Conservation (phyloP, 2,329 filamentous ascomycete species). For the Gremmenia infestans region DNA sequence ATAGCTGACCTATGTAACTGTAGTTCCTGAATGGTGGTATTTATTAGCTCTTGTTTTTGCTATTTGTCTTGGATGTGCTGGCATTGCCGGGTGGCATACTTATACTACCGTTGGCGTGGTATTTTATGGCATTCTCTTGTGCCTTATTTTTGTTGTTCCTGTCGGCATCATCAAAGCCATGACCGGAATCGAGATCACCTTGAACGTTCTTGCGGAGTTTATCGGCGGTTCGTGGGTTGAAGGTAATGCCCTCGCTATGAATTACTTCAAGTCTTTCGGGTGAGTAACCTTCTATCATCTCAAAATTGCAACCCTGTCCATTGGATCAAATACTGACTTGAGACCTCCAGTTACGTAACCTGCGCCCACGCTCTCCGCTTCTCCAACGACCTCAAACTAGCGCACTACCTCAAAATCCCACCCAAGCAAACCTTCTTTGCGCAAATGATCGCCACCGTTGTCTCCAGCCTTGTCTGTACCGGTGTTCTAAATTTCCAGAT, state of each 20-base stretch:
- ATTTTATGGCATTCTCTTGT: constrained; percentile 28
- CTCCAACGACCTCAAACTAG: constrained; percentile 46
- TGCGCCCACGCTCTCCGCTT: constrained; percentile 44
- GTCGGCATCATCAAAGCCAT: constrained; percentile 38
- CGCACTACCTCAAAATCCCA: constrained; percentile 47
- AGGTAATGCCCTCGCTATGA: constrained; percentile 65
- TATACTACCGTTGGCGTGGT: constrained; percentile 41
- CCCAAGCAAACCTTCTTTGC: constrained; percentile 43
- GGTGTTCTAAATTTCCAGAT: constrained; percentile 36
- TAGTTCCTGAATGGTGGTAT: constrained; percentile 51
- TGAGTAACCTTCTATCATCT: constrained; percentile 53
- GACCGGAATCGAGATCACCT: constrained; percentile 43
- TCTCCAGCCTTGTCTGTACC: constrained; percentile 41
- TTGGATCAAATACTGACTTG: constrained; percentile 35
- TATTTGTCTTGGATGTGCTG: constrained; percentile 42
- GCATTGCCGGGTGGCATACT: constrained; percentile 45
- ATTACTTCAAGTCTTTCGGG: constrained; percentile 72
- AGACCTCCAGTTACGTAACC: constrained; percentile 42
- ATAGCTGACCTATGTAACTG: background rate
- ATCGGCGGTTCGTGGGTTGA: constrained; percentile 65
- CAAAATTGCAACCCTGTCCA: constrained; percentile 18
- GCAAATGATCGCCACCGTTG: constrained; percentile 43
- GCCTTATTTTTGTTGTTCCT: constrained; percentile 31
- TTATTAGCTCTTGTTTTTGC: constrained; percentile 38
- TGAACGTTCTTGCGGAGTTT: constrained; percentile 69